Conservation (phyloP, 176 grass and related monocot genomes). For the Musa acuminata region DNA sequence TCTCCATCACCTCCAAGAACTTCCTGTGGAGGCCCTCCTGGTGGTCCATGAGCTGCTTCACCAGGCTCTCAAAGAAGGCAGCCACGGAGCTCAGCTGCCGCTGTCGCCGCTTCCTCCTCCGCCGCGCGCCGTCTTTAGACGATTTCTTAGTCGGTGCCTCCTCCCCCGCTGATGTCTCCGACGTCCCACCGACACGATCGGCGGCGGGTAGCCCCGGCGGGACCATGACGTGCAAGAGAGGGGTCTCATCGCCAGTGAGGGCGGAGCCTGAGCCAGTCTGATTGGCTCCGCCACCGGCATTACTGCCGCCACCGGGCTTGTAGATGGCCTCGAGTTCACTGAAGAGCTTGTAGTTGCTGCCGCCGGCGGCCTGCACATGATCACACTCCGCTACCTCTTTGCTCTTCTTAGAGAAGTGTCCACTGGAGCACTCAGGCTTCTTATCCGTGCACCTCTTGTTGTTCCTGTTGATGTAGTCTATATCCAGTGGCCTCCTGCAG, state of each 20-base stretch:
- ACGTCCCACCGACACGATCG: conserved; percentile 20
- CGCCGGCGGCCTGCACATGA: conserved; percentile 2
- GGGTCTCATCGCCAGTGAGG: conserved; percentile 72
- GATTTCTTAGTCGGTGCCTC: conserved; percentile 39
- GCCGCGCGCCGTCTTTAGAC: conserved; percentile 23
- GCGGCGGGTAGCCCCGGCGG: conserved; percentile 10
- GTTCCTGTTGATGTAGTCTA: conserved; percentile 71
- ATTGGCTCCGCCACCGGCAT: conserved; percentile 16
- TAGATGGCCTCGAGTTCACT: conserved; percentile 97
- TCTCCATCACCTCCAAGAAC: conserved; percentile 87
- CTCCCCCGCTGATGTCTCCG: conserved; percentile 71
- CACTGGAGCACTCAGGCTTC: conserved; percentile 35
- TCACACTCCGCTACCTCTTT: conserved; percentile 7
- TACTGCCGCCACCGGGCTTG: conserved; percentile 51
- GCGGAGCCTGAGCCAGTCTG: conserved; percentile 83
- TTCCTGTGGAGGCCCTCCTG: conserved; percentile 88
- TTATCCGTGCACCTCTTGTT: conserved; percentile 66
- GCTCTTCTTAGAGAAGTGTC: conserved; percentile 57
- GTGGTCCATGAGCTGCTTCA: conserved; percentile 85
- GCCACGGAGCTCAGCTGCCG: conserved; percentile 42
- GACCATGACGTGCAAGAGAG: conserved; percentile 30
- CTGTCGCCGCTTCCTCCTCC: conserved; percentile 61
- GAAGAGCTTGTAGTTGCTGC: conserved; percentile 95
- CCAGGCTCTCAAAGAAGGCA: conserved; percentile 76
- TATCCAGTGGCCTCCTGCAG: conserved; percentile 78